These are phyloP conservation scores for Musa troglodytarum DNA, from an alignment of 176 grass and related monocot species.

Conservation along the genomic window DNA sequence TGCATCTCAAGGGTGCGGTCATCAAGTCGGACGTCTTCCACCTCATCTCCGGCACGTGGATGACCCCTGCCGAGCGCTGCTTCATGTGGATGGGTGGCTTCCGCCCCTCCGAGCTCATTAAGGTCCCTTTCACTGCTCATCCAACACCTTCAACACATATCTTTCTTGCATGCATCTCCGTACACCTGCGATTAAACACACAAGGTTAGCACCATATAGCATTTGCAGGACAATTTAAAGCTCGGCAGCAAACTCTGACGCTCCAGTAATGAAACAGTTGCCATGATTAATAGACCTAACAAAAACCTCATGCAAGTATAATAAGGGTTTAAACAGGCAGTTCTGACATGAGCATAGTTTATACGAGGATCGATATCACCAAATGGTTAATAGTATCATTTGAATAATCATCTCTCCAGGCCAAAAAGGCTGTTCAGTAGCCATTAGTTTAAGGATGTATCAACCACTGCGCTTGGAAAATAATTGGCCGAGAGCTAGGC, in stretches of 20 bases:
- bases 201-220: not conserved
- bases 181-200: not conserved
- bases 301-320: too few species aligned
- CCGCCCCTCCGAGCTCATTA: conserved; percentile 89
- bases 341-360: not conserved
- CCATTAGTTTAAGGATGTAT: not conserved
- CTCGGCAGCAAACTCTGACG: too few species aligned
- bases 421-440: not conserved
- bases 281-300: too few species aligned
- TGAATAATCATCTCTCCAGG: too few species aligned
- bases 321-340: too few species aligned
- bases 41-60: conserved; percentile 90
- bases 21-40: conserved; percentile 92
- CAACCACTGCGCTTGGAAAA: not conserved
- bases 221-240: not conserved
- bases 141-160: not conserved
- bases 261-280: too few species aligned
- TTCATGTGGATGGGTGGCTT: conserved; percentile 99
- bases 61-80: conserved; percentile 88
- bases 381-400: too few species aligned
- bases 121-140: conserved; percentile 28
- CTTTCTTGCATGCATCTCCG: not conserved
- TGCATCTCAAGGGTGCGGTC: conserved; percentile 47
- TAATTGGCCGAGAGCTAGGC: not conserved
- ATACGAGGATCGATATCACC: too few species aligned